These are phyloP conservation scores for Tillandsia leiboldiana DNA, from an alignment of 176 grass and related monocot species.

Conservation along the genomic window DNA sequence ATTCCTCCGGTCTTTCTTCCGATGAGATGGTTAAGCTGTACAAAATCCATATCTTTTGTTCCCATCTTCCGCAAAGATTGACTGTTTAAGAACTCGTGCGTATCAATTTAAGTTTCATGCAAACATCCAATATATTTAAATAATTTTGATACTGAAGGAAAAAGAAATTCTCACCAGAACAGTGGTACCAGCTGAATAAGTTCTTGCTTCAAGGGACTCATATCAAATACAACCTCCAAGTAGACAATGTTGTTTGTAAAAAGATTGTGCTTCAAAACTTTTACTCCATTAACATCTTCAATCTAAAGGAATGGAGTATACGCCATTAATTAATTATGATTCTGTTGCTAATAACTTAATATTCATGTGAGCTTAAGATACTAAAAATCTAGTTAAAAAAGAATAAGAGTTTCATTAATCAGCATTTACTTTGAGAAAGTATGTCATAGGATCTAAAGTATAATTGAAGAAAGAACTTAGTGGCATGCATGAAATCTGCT, in stretches of 20 bases:
- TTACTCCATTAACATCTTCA: conserved; percentile 83
- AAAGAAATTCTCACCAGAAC: conserved; percentile 62
- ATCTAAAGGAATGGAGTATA: conserved; percentile 31
- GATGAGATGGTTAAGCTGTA: conserved; percentile 94
- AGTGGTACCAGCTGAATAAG: conserved; percentile 78
- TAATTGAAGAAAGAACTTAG: too few relatives aligned
- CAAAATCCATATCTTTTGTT: conserved; percentile 99
- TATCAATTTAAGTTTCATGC: conserved; percentile 16
- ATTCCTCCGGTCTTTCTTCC: conserved; percentile 97
- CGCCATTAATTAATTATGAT: too few relatives aligned
- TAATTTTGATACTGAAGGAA: conserved; percentile 5
- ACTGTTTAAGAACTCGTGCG: too few relatives aligned
- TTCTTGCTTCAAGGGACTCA: conserved; percentile 86
- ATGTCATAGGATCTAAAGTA: too few relatives aligned
- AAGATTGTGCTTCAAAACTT: conserved; percentile 94
- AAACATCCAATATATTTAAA: not conserved
- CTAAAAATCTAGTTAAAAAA: too few relatives aligned
- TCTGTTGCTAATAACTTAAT: not conserved
- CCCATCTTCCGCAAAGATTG: conserved; percentile 98
- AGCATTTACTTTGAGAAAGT: too few relatives aligned
- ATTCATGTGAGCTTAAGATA: not conserved
- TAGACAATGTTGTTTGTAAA: conserved; percentile 95
- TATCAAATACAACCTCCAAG: conserved; percentile 84
- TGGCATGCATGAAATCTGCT: too few relatives aligned
- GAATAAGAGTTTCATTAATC: too few relatives aligned